A percentile compares a stretch with the other conserved stretches of the same genome.
Evolutionary conservation across 192 early-diverging fungal species (phyloP).

Genomic region (Fimicolochytrium jonesii): DNA sequence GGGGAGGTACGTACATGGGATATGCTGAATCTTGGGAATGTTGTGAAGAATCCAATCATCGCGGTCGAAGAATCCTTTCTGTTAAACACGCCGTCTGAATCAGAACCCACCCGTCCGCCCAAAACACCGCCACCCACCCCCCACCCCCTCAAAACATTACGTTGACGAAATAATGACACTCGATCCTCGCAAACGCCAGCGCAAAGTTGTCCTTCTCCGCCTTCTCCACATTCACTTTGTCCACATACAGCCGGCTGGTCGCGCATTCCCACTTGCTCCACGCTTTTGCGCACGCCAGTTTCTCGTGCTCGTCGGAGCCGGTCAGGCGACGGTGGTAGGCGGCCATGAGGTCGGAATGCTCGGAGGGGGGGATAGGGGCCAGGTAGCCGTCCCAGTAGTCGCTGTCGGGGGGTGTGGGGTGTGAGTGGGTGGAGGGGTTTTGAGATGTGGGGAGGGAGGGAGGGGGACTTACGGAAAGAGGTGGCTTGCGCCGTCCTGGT

Average conservation of each 20-base stretch:
- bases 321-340: conserved; percentile 68
- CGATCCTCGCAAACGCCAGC: conserved; percentile 66
- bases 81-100: too few relatives aligned
- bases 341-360: conserved; percentile 56
- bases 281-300: conserved; percentile 50
- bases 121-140: too few relatives aligned
- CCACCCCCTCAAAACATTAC: too few relatives aligned
- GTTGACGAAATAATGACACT: conserved; percentile 67
- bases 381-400: conserved; percentile 56
- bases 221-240: conserved; percentile 52
- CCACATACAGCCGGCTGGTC: conserved; percentile 49
- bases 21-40: conserved; percentile 59
- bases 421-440: neutral
- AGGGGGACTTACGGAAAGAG: conserved; percentile 55
- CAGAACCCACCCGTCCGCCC: too few relatives aligned
- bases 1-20: conserved; percentile 37
- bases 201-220: conserved; percentile 58
- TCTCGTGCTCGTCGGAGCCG: conserved; percentile 42
- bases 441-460: neutral
- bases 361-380: conserved; percentile 53
- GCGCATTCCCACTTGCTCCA: conserved; percentile 57
- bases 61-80: conserved; percentile 64
- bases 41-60: conserved; percentile 59
- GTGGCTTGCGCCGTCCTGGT: conserved; percentile 62
- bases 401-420: neutral